Base-by-base conservation (phyloP, 371 early-diverging fungal species). In the Rhizomucor pusillus region DNA sequence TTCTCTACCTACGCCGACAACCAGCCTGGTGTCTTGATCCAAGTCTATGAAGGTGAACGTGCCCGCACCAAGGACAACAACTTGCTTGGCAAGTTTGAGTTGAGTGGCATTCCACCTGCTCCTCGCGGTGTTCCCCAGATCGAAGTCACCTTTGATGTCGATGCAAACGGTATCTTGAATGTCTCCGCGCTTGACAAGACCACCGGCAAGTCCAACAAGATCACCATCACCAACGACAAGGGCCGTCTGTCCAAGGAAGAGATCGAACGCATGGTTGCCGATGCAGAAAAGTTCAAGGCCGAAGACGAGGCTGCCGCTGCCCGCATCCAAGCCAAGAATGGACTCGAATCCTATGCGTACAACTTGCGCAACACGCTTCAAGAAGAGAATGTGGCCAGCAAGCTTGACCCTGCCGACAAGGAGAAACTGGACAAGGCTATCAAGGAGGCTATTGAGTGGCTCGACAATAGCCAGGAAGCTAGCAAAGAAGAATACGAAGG, bases 1-100 rank as follows among this genome's bases (percentile, higher is more conserved):
- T 97, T 95, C 84, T 90, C 95, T 45, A 97, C 98, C 56, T 86
- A 90, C 55, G 89, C 85, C 62, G 95, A 95, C 80, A 92, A 91
- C 79, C 97, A 98, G 77, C 86, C 91, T 49, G 84, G 87, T 60
- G 98, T 98, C 37, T 76, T 85, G 53, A 93, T 98, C 69, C 90
- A 89, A 60, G 91, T 98, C 60, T 93, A 83, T 57, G 93, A 95
- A 81, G 98, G 98, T 69, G 92, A 92, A 69, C 87, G 96, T 77
- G 77, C 91, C 37, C 82, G 88, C 70, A 91, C 93, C 69, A 85
- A 86, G 68, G 95, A 95, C 71, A 98, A 98, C 87, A 86, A 94
- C 79, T 65, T 90, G 54, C 85, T 98, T 60, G 98, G 95, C 63
- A 81, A 90, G 66, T 95, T 97, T 73, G 90, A 89, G 58, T 79